Conservation (phyloP, 1,284 basidiomycete species). For the Taiwanofungus camphoratus region DNA sequence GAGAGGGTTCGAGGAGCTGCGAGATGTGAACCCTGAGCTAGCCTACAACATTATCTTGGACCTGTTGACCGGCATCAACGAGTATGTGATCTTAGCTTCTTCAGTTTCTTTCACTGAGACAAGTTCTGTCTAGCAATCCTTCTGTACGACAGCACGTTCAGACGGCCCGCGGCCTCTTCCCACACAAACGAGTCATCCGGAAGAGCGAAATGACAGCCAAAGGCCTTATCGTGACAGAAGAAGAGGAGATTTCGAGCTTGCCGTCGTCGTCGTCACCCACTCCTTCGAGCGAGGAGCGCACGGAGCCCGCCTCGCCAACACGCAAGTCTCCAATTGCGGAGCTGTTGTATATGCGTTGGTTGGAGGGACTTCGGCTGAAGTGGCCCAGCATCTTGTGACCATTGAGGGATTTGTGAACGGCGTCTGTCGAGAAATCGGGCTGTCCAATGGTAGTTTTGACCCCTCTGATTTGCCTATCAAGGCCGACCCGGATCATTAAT, state of each 20-base stretch:
- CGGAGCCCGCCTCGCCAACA: constrained; percentile 28
- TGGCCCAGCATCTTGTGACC: constrained; percentile 73
- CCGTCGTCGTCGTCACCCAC: constrained; percentile 30
- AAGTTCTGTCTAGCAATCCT: constrained; percentile 45
- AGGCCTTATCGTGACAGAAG: constrained; percentile 74
- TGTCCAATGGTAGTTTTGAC: too few relatives aligned
- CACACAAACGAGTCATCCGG: constrained; percentile 71
- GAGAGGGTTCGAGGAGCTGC: constrained; percentile 83
- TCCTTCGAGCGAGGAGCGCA: constrained; percentile 22
- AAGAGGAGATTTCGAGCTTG: constrained; percentile 58
- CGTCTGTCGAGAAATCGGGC: too few relatives aligned
- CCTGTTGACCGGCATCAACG: constrained; percentile 85
- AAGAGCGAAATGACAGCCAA: constrained; percentile 78
- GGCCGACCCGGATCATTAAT: too few relatives aligned
- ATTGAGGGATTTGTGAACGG: too few relatives aligned
- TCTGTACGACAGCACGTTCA: constrained; percentile 76
- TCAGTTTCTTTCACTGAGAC: constrained; percentile 10
- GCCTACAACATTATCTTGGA: constrained; percentile 86
- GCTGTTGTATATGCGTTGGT: constrained; percentile 91
- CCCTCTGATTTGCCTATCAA: too few relatives aligned
- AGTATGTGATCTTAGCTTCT: constrained; percentile 46
- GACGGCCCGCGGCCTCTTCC: constrained; percentile 65
- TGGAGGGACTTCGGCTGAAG: constrained; percentile 85
- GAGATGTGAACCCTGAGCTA: constrained; percentile 74
- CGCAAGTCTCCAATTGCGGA: constrained; percentile 86